Evolutionary conservation across 2,329 filamentous ascomycete species (phyloP).

Genomic region (Lasiodiplodia sp.): DNA sequence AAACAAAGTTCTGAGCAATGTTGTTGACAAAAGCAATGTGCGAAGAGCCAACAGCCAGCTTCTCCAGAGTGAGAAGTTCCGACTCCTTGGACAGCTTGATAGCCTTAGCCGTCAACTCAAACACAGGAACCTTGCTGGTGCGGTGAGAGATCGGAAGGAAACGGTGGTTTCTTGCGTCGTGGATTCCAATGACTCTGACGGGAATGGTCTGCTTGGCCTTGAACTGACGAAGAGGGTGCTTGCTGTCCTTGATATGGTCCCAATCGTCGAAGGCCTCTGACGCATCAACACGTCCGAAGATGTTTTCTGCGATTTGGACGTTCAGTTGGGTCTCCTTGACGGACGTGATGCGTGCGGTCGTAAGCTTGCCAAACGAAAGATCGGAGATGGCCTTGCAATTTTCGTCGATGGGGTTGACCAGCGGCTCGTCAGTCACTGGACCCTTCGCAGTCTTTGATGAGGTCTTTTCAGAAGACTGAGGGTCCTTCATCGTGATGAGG

Average conservation of each 20-base stretch:
- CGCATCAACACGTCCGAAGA: constrained; percentile 91
- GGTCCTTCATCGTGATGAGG: constrained; percentile 66
- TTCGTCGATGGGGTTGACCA: constrained; percentile 70
- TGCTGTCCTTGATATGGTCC: constrained; percentile 84
- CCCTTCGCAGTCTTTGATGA: constrained; percentile 33
- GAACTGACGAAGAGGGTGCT: constrained; percentile 79
- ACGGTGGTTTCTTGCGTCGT: constrained; percentile 87
- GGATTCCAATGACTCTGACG: constrained; percentile 83
- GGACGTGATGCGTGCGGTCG: constrained; percentile 80
- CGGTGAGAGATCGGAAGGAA: constrained; percentile 93
- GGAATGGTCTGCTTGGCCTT: constrained; percentile 72
- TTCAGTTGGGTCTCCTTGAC: constrained; percentile 93
- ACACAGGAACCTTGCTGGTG: constrained; percentile 76
- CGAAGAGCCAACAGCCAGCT: constrained; percentile 73
- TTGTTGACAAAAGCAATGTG: constrained; percentile 93
- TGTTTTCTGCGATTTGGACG: constrained; percentile 83
- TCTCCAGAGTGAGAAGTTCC: constrained; percentile 72
- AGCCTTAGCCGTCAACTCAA: constrained; percentile 84
- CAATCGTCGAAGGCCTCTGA: constrained; percentile 89
- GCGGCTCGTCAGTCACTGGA: constrained; percentile 48
- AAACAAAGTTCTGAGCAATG: constrained; percentile 77
- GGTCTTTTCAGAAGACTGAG: constrained; percentile 48
- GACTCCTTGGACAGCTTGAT: constrained; percentile 65
- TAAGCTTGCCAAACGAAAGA: constrained; percentile 73
- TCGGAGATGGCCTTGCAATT: constrained; percentile 72